phyloP scores from a whole-genome alignment of 257 asterid genomes.

The Salvia miltiorrhiza region DNA sequence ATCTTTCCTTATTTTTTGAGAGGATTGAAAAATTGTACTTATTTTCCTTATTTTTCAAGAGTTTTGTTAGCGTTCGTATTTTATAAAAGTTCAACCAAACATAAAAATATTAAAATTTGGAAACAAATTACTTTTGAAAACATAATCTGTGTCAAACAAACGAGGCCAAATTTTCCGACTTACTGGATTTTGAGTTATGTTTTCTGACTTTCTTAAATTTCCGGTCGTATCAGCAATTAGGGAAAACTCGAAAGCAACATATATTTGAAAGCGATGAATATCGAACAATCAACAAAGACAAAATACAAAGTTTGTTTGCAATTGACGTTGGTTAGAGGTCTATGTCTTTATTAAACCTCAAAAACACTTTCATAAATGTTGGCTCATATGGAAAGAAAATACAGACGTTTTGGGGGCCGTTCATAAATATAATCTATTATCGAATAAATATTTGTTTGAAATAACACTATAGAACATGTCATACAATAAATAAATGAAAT shows the following conservation, averaged over 20 bases:
- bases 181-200: not conserved
- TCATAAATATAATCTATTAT: not conserved
- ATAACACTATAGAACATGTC: not conserved
- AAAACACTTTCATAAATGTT: not conserved
- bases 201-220: conserved; percentile 12
- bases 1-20: no score
- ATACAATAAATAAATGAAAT: not conserved
- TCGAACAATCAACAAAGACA: conserved; percentile 3
- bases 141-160: not conserved
- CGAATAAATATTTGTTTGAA: not conserved
- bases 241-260: conserved; percentile 15
- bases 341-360: conserved; percentile 13
- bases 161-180: not conserved
- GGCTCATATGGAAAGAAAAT: not conserved
- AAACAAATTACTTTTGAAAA: not conserved
- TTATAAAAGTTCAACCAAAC: no score
- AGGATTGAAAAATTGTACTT: no score
- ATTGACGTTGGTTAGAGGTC: conserved; percentile 11
- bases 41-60: no score
- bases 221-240: not conserved
- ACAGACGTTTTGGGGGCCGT: not conserved
- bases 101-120: no score
- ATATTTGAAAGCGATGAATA: conserved; percentile 5
- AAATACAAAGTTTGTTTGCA: conserved; percentile 19
- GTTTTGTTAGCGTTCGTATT: no score